These are phyloP conservation scores for Capronia coronata DNA, from an alignment of 2,329 filamentous ascomycete species.

Conservation along the genomic window DNA sequence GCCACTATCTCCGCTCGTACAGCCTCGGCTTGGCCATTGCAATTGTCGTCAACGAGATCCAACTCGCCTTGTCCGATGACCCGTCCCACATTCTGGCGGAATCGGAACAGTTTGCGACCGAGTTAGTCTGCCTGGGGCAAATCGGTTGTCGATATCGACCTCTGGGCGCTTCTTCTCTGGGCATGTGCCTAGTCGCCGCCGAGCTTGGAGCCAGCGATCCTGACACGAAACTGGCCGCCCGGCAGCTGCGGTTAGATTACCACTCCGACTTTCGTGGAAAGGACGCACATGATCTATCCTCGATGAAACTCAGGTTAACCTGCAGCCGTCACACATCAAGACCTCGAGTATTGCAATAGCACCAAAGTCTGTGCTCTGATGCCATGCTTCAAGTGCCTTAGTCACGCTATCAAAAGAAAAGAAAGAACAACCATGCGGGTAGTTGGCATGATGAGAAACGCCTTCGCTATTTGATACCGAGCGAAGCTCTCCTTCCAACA, in stretches of 20 bases:
- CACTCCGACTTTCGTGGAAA: conserved; percentile 1
- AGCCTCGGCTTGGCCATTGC: conserved; percentile 32
- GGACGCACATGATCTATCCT: background rate
- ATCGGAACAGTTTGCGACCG: conserved; percentile 1
- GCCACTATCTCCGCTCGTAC: conserved; percentile 34
- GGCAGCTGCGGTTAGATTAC: conserved; percentile 4
- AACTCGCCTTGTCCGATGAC: conserved; percentile 4
- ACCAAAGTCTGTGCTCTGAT: no score
- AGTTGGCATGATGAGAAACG: no score
- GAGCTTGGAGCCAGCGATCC: conserved; percentile 3
- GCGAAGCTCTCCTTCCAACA: no score
- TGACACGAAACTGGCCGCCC: background rate
- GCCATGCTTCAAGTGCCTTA: no score
- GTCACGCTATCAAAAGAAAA: no score
- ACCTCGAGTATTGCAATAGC: no score
- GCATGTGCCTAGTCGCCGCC: conserved; percentile 7
- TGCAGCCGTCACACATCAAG: conserved; percentile 1
- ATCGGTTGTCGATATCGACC: conserved; percentile 5
- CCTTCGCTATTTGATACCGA: no score
- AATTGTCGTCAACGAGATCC: conserved; percentile 30
- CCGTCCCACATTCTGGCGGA: conserved; percentile 5
- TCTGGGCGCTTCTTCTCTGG: conserved; percentile 1
- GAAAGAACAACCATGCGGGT: no score
- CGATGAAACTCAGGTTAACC: background rate
- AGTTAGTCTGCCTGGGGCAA: conserved; percentile 1